Evolutionary conservation across 1,284 basidiomycete genomes (phyloP), one percentile per base, ranked within the genome.

Genomic region (Vanrija sp.): DNA sequence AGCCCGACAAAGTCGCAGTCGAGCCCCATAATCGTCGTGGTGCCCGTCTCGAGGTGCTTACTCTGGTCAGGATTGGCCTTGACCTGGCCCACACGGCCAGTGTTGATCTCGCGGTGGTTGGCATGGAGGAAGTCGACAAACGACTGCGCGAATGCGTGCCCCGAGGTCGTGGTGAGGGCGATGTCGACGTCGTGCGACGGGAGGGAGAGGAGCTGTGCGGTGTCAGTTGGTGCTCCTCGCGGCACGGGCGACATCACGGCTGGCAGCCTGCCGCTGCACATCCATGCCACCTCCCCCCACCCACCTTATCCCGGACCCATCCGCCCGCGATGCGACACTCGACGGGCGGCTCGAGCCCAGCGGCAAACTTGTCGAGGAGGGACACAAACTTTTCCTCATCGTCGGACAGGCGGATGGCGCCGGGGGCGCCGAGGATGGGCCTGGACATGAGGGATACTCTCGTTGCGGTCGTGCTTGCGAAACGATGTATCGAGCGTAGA

Each of bases 281-380:
- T 14, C 12, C 2, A 14, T 14, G 31, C 9, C 31, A 14, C 31
- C 31, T 14, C 19, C 19, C 15, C n/a, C 37, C 18, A 69, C 77
- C 74, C 63, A 90, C 92, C 85, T 98, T 98, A 77, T 99, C 95
- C 64, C 94, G 80, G 41, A 97, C 94, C 94, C 94, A 98, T 27
- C 94, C 94, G 35, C 94, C 94, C 9, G 91, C 93, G 51, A 95
- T 88, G 61, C 92, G 82, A 69, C 91, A 94, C 18, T 84, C 51
- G 79, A 93, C 61, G 16, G 72, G 66, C 16, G 69, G 65, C 25
- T 47, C 37, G 35, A 62, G 57, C 27, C 55, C 45, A 36, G 46
- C 45, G 8, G 73, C 63, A 60, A 72, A 76, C 41, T 66, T 61
- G 56, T 75, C 68, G 48, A 76, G 66, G 41, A 71, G 61, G 2